Evolutionary conservation across 805 yeast genomes (phyloP), one percentile per base, ranked within the genome.

Genomic region (Ogataea zsoltii): DNA sequence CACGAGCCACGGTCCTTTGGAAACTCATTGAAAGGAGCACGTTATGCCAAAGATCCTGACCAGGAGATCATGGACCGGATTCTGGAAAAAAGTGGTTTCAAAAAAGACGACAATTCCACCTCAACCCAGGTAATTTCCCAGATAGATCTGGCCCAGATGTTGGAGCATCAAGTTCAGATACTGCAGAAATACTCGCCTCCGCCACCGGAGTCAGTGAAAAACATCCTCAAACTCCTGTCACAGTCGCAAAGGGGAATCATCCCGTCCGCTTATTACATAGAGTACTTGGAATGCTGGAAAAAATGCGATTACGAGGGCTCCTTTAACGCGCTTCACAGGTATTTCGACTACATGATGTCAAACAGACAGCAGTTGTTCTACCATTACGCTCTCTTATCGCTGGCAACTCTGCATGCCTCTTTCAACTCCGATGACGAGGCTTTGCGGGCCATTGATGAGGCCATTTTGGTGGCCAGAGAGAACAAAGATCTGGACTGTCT

Each of bases 401-500:
- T 85, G 38, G 95, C 94, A 0, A 72, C 86, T 0, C 66, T 87
- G 33, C 89, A 88, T 53, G 82, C 84, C 17, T 77, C 76, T 41
- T 86, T 85, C 60, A 81, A 82, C 23, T 80, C 82, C 45, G 76
- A 77, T 50, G 74, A 74, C 11, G 84, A 84, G 48, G 96, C 96
- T 0, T 61, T 88, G 12, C 74, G 83, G 51, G 84, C 96, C 1
- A 85, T 89, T 7, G 88, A 85, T 50, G 97, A 90, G 61, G 94
- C 97, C 0, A 85, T 89, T 2, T 73, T 85, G 6, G 89, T 90
- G 2, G 97, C 97, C 0, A 70, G 97, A 53, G 96, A 90, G 56
- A 83, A 85, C 55, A 82, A 82, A 50, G 96, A 91, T 62, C 73
- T 79, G 44, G 71, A 75, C 12, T 87, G 95, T 19, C 71, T 89